A percentile compares a stretch with the other conserved stretches of the same genome.
Conservation (phyloP, 2,329 filamentous ascomycete species). For the Aspergillus sp. region DNA sequence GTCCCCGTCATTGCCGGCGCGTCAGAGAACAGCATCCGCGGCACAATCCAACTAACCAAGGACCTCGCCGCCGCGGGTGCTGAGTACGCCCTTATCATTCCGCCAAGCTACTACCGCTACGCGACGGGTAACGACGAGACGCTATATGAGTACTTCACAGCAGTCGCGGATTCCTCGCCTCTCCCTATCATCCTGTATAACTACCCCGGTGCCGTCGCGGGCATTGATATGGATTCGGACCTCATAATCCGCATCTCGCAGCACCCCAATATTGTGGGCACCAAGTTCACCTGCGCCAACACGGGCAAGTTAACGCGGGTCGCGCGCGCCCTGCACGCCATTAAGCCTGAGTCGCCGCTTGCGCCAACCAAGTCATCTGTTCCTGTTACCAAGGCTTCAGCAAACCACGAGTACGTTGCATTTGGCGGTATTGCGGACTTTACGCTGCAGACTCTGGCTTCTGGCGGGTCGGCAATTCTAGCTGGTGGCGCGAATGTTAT, state of each 20-base stretch:
- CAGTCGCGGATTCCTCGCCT: slow-evolving; percentile 72
- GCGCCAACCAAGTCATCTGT: slow-evolving; percentile 24
- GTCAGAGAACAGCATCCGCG: slow-evolving; percentile 76
- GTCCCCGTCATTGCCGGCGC: slow-evolving; percentile 82
- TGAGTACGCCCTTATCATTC: slow-evolving; percentile 76
- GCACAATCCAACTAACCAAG: slow-evolving; percentile 73
- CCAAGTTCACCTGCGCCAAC: slow-evolving; percentile 90
- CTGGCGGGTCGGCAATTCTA: slow-evolving; percentile 81
- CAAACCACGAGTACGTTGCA: slow-evolving; percentile 66
- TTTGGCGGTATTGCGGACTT: slow-evolving; percentile 90
- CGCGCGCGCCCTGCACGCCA: slow-evolving; percentile 68
- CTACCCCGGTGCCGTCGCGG: slow-evolving; percentile 82
- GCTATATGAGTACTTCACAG: slow-evolving; percentile 70
- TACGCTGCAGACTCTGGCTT: slow-evolving; percentile 76
- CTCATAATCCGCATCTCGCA: slow-evolving; percentile 75
- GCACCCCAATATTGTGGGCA: slow-evolving; percentile 82
- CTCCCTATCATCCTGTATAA: slow-evolving; percentile 86
- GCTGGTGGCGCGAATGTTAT: slow-evolving; percentile 85
- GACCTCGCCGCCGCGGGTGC: slow-evolving; percentile 68
- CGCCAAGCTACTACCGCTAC: slow-evolving; percentile 78
- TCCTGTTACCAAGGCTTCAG: slow-evolving; percentile 28
- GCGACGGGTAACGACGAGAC: slow-evolving; percentile 70
- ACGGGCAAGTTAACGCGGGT: slow-evolving; percentile 86
- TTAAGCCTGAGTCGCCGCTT: slow-evolving; percentile 55
- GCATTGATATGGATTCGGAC: slow-evolving; percentile 88